Evolutionary conservation across 805 yeast genomes (phyloP), one percentile per base, ranked within the genome.

Genomic region (Metschnikowia gruessii): DNA sequence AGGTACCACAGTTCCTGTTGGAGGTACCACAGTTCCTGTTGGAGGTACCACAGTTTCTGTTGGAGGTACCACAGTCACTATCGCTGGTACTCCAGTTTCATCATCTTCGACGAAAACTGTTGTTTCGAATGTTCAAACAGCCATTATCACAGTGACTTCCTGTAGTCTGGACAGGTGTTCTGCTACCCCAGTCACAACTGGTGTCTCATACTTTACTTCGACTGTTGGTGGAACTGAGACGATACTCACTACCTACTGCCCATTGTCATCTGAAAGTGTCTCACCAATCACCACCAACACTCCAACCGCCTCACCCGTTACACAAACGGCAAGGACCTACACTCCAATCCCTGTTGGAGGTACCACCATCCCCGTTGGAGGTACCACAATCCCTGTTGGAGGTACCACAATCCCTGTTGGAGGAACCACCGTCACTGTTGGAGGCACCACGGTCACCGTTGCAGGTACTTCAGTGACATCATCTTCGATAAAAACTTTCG

Each of bases 141-240:
- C 56, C 12, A 60, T 61, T 34, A 66, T 65, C 37, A 70, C 75
- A 46, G 60, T 69, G 54, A 69, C 74, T 45, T 63, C 70, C n/a
- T 70, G 76, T 55, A 46, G 63, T 21, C 66, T 68, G 44, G 43
- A 61, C 57, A 54, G 54, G 49, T 65, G 70, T 52, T 34, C 49
- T 15, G 59, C 55, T 15, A 52, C 60, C 15, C 48, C 56, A 6
- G 48, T 46, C 21, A 53, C 58, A n/a, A 55, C 58, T 7, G 58
- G 58, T 12, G 41, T 49, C 16, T 44, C 50, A 9, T 46, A 29
- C 26, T 41, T 34, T 40, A 49, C 52, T 34, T 30, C 47, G 35
- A 53, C 55, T 16, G 35, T 50, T n/a, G 28, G 43, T 13, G 49
- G 51, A 19, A 41, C 45, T 9, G 46, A 43, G 39, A 52, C 57